Conservation (phyloP, 352 stramenopile species). For the Phytophthora ramorum region DNA sequence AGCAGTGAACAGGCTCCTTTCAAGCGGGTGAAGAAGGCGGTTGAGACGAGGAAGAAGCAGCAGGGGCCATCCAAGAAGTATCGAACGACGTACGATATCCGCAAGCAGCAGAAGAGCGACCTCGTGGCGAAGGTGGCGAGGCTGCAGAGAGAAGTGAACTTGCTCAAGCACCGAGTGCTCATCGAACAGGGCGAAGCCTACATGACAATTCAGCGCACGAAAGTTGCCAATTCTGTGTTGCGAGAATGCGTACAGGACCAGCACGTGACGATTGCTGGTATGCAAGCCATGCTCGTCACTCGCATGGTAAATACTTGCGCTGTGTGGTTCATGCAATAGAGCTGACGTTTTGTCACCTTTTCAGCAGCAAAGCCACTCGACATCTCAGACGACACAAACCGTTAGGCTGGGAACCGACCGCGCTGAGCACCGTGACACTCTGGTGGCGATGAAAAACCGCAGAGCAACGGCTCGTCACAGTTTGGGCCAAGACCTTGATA, state of each 20-base stretch:
- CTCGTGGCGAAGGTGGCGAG: conserved; percentile 25
- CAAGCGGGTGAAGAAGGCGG: neutral
- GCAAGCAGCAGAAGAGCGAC: conserved; percentile 45
- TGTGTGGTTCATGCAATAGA: neutral
- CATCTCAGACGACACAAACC: conserved; percentile 24
- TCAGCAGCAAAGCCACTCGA: conserved; percentile 15
- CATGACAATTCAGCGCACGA: conserved; percentile 10
- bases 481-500: conserved; percentile 33
- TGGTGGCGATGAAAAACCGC: conserved; percentile 30
- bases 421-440: conserved; percentile 19
- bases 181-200: conserved; percentile 24
- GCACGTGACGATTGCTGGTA: conserved; percentile 28
- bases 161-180: conserved; percentile 38
- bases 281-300: conserved; percentile 21
- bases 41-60: neutral
- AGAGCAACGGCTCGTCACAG: conserved; percentile 29
- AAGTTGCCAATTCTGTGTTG: conserved; percentile 27
- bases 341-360: neutral
- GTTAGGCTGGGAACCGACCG: conserved; percentile 27
- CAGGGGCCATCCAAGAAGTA: conserved; percentile 28
- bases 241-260: conserved; percentile 28
- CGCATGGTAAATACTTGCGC: conserved; percentile 10
- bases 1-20: conserved; percentile 1
- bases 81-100: conserved; percentile 37
- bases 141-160: conserved; percentile 35